phyloP scores from a whole-genome alignment of 2,329 filamentous ascomycete genomes.

The Talaromyces marneffei region DNA sequence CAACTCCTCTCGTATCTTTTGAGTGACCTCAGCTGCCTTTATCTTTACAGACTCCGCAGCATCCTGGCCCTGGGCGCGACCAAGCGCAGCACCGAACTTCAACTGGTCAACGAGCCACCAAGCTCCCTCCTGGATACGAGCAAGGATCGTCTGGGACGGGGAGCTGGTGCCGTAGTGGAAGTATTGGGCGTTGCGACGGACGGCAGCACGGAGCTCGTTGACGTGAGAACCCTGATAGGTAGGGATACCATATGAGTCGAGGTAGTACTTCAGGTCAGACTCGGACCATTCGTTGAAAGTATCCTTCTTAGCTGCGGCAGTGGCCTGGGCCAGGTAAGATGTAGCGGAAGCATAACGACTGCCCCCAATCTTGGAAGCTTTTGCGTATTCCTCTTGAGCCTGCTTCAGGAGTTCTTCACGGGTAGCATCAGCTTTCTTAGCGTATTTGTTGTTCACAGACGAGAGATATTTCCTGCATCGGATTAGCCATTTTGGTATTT shows the following conservation, averaged over 20 bases:
- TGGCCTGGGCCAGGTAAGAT: constrained; percentile 62
- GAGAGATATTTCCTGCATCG: constrained; percentile 44
- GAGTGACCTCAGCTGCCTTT: constrained; percentile 48
- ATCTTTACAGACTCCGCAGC: constrained; percentile 39
- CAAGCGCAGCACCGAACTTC: constrained; percentile 44
- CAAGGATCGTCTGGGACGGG: constrained; percentile 60
- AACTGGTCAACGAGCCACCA: constrained; percentile 48
- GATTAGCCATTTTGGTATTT: constrained; percentile 40
- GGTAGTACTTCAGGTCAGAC: constrained; percentile 68
- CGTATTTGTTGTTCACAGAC: constrained; percentile 47
- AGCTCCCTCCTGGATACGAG: constrained; percentile 50
- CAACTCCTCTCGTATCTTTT: constrained; percentile 27
- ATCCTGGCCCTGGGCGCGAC: constrained; percentile 44
- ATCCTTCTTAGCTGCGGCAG: constrained; percentile 58
- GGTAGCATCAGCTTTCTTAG: constrained; percentile 58
- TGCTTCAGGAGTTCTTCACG: constrained; percentile 67
- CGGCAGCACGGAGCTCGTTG: constrained; percentile 65
- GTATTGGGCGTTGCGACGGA: constrained; percentile 67
- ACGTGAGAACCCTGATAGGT: constrained; percentile 61
- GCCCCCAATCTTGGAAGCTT: constrained; percentile 44
- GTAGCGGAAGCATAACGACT: constrained; percentile 58
- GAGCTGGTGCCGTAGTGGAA: constrained; percentile 69
- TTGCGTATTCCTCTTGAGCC: constrained; percentile 42
- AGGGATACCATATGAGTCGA: constrained; percentile 70
- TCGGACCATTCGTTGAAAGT: constrained; percentile 68